Evolutionary conservation across 2,329 filamentous ascomycete genomes (phyloP), one percentile per base, ranked within the genome.

Genomic region (Exserohilum turcica): DNA sequence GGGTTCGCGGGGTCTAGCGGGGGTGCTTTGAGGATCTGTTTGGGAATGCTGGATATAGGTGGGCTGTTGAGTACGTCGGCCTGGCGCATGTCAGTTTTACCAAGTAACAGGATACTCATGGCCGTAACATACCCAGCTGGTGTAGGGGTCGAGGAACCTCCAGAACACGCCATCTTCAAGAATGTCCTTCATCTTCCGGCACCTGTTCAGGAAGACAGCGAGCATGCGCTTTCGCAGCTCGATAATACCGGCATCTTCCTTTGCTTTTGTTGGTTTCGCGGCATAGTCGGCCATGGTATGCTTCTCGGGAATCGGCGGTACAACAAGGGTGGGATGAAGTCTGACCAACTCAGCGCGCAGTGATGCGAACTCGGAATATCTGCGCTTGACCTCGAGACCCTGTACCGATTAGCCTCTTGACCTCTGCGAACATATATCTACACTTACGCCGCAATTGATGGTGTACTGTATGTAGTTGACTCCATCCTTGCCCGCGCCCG

Each of bases 271-370:
- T 1, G 95, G 94, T 67, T 96, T 97, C 24, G 95, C 92, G 13
- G 94, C 94, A 72, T 99, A 99, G 74, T 99, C 94, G 56, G 93
- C 93, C 89, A 99, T 96, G 39, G 92, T 94, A 75, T 99, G 94
- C 76, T 99, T 99, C 78, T 99, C 95, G 18, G 94, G 94, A 67
- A 99, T 99, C 3, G 94, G 94, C 6, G 94, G 95, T 46, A 99
- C 90, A 66, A 99, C 90, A 36, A 99, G 83, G 0, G 94, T 99
- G 6, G 95, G 94, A 72, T 99, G 95, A 57, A 99, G 83, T 65
- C 90, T 89, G 40, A 92, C 92, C 24, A 99, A 83, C 2, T 93
- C 93, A 66, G 92, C 88, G 67, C 94, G 86, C 52, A 99, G 79
- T 13, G 93, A 96, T 31, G 91, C 89, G 70, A 99, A 99, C 75